A percentile compares a stretch with the other conserved stretches of the same genome.
Conservation (phyloP, 1,139 yeast genomes). For the Debaryomyces psychrophilus region DNA sequence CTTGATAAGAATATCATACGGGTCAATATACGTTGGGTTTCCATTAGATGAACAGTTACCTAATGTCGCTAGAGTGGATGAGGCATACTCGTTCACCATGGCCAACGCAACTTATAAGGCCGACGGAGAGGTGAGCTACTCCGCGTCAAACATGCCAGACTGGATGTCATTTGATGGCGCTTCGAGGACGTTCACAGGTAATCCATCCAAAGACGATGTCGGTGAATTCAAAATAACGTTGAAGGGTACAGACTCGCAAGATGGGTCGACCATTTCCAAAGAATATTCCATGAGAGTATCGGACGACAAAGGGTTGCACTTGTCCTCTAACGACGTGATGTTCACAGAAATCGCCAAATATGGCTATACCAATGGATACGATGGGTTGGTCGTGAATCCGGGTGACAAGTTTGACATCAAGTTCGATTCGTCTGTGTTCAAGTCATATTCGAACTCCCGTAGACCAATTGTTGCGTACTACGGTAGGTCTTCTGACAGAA, state of each 20-base stretch:
- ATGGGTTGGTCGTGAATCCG: constrained; percentile 75
- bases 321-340: constrained; percentile 42
- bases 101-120: constrained; percentile 69
- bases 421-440: constrained; percentile 64
- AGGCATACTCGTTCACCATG: constrained; percentile 66
- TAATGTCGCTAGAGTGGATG: constrained; percentile 75
- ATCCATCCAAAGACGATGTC: constrained; percentile 53
- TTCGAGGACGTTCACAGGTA: constrained; percentile 69
- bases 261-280: constrained; percentile 46
- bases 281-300: constrained; percentile 65
- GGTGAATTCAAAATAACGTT: constrained; percentile 53
- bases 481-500: constrained; percentile 78
- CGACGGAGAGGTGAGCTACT: constrained; percentile 52
- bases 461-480: constrained; percentile 66
- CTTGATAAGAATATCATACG: constrained; percentile 3
- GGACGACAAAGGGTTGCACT: constrained; percentile 51
- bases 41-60: constrained; percentile 86
- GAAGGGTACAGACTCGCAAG: constrained; percentile 63
- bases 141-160: constrained; percentile 61
- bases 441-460: constrained; percentile 43
- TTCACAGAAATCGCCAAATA: constrained; percentile 53
- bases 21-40: constrained; percentile 60
- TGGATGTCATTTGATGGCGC: constrained; percentile 77
- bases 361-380: constrained; percentile 72
- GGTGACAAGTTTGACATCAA: constrained; percentile 64